Conservation (phyloP, 2,329 filamentous ascomycete genomes). For the Pyrenochaeta sp. region DNA sequence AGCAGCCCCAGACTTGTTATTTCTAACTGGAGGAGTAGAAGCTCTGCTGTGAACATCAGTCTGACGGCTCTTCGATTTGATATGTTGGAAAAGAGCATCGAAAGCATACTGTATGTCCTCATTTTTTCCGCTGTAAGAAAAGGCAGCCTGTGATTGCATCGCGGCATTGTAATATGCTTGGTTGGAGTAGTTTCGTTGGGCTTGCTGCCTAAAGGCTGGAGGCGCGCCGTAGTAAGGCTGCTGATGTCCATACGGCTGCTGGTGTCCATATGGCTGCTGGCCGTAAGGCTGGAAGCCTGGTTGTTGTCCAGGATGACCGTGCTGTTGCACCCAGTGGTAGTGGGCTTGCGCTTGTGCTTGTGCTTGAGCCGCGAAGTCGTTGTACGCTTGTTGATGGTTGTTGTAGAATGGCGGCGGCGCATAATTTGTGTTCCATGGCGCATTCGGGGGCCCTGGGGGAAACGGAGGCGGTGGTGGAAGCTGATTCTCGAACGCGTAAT, state of each 20-base stretch:
- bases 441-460: conserved; percentile 8
- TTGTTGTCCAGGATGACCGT: conserved; percentile 8
- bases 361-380: conserved; percentile 20
- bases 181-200: conserved; percentile 17
- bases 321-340: conserved; percentile 30
- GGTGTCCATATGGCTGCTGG: conserved; percentile 4
- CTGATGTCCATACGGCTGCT: conserved; percentile 4
- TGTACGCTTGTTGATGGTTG: conserved; percentile 12
- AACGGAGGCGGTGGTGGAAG: conserved; percentile 6
- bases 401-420: conserved; percentile 16
- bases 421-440: conserved; percentile 15
- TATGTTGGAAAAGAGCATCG: conserved; percentile 18
- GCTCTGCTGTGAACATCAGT: conserved; percentile 24
- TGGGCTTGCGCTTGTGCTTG: conserved; percentile 25
- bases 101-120: conserved; percentile 31
- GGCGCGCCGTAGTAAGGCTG: conserved; percentile 5
- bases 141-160: conserved; percentile 21
- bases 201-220: conserved; percentile 5
- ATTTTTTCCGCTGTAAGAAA: conserved; percentile 18
- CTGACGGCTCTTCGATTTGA: conserved; percentile 16
- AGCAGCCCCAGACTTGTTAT: conserved; percentile 19
- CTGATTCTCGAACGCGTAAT: conserved; percentile 17
- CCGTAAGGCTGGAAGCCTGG: conserved; percentile 12
- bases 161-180: conserved; percentile 17
- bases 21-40: conserved; percentile 24